These are phyloP conservation scores for Pharnaceum exiguum DNA, from an alignment of 148 eudicot genomes.

Conservation along the genomic window DNA sequence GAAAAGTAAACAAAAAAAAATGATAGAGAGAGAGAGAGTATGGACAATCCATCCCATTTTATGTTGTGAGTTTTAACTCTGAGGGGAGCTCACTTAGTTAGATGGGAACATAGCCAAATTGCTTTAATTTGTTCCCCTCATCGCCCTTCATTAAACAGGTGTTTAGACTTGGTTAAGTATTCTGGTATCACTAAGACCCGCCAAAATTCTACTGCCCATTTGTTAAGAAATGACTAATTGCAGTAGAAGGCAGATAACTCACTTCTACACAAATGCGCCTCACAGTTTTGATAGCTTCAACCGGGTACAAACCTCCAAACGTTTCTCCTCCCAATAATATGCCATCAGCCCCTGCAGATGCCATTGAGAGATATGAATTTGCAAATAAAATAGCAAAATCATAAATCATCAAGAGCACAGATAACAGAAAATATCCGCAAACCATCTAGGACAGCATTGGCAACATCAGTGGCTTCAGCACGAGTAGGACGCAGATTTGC, in stretches of 20 bases:
- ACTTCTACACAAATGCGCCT: conserved; percentile 59
- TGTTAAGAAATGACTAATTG: background rate
- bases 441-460: conserved; percentile 76
- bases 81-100: too few species aligned
- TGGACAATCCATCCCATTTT: too few species aligned
- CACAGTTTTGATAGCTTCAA: conserved; percentile 52
- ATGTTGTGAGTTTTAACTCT: too few species aligned
- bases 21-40: too few species aligned
- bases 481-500: conserved; percentile 62
- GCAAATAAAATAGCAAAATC: background rate
- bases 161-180: too few species aligned
- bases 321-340: conserved; percentile 61
- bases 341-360: conserved; percentile 50
- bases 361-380: background rate
- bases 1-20: too few species aligned
- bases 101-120: too few species aligned
- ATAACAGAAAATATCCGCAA: conserved; percentile 10
- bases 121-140: too few species aligned
- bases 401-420: background rate
- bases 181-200: too few species aligned
- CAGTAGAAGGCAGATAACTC: conserved; percentile 15
- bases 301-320: conserved; percentile 48
- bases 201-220: background rate
- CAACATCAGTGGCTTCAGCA: conserved; percentile 73
- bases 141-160: too few species aligned